phyloP scores from a whole-genome alignment of 208 protist species.

The Leishmania tarentolae region DNA sequence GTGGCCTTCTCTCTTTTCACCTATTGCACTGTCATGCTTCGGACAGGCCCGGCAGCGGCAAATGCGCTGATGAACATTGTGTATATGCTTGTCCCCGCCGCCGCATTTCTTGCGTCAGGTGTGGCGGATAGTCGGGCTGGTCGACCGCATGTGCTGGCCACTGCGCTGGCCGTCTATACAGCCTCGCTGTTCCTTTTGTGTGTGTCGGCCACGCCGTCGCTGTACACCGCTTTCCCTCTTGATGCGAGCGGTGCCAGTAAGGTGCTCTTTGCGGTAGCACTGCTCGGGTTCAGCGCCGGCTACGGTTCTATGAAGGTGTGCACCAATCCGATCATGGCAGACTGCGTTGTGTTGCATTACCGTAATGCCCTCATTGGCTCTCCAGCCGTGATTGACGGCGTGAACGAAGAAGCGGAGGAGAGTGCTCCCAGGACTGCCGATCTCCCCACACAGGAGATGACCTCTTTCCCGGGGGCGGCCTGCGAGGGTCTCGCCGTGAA shows the following conservation, averaged over 20 bases:
- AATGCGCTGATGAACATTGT: conserved; percentile 59
- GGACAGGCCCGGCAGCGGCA: conserved; percentile 25
- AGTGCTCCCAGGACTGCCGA: neutral
- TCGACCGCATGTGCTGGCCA: conserved; percentile 36
- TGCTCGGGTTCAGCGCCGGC: conserved; percentile 40
- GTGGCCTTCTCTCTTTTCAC: conserved; percentile 71
- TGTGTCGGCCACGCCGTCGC: conserved; percentile 44
- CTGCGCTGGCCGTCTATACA: conserved; percentile 36
- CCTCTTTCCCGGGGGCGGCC: neutral
- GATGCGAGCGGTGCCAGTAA: conserved; percentile 13
- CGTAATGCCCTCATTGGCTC: conserved; percentile 1
- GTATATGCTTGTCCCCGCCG: conserved; percentile 53
- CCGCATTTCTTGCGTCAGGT: conserved; percentile 54
- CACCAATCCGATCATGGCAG: conserved; percentile 74
- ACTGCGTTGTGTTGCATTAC: conserved; percentile 46
- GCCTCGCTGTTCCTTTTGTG: conserved; percentile 39
- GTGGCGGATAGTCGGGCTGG: conserved; percentile 56
- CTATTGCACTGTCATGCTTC: conserved; percentile 63
- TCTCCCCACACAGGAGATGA: neutral
- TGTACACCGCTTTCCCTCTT: conserved; percentile 50
- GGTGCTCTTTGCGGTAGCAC: conserved; percentile 33
- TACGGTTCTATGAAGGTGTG: conserved; percentile 81
- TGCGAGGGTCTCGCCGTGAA: neutral
- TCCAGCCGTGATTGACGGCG: neutral
- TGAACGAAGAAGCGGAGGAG: neutral